phyloP scores from a whole-genome alignment of 2,329 filamentous ascomycete genomes.

The Aspergillus jensenii region DNA sequence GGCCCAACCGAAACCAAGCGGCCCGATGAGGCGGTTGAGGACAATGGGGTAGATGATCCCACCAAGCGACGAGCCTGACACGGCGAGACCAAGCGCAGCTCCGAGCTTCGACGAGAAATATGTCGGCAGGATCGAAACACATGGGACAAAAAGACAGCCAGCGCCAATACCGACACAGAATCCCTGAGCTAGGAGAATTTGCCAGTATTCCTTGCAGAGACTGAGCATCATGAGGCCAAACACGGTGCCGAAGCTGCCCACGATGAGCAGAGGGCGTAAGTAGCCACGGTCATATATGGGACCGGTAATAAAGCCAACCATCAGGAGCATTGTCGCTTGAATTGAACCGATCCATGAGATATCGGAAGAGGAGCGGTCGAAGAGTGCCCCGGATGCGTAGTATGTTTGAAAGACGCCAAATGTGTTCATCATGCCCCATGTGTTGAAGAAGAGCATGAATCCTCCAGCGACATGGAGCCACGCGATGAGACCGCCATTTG shows the following conservation, averaged over 20 bases:
- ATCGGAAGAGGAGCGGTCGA: slow-evolving; percentile 34
- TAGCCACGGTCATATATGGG: slow-evolving; percentile 45
- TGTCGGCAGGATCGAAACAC: slow-evolving; percentile 28
- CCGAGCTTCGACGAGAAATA: slow-evolving; percentile 32
- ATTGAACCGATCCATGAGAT: slow-evolving; percentile 55
- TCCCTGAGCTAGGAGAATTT: slow-evolving; percentile 49
- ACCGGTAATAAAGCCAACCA: slow-evolving; percentile 45
- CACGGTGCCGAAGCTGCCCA: slow-evolving; percentile 35
- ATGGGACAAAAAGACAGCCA: slow-evolving; percentile 37
- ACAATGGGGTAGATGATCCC: slow-evolving; percentile 9
- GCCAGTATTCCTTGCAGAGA: slow-evolving; percentile 44
- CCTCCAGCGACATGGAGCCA: slow-evolving; percentile 7
- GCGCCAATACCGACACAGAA: slow-evolving; percentile 48
- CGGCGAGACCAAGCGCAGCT: slow-evolving; percentile 30
- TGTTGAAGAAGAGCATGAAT: slow-evolving; percentile 11
- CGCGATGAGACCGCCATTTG: neutral
- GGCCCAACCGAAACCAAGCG: slow-evolving; percentile 7
- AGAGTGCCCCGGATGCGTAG: slow-evolving; percentile 28
- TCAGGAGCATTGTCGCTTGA: slow-evolving; percentile 49
- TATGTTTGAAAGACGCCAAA: slow-evolving; percentile 37
- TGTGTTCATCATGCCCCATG: slow-evolving; percentile 23
- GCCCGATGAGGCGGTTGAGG: neutral
- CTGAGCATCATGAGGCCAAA: slow-evolving; percentile 47
- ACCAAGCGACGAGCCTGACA: slow-evolving; percentile 24
- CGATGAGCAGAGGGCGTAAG: slow-evolving; percentile 32